Evolutionary conservation across 2,329 filamentous ascomycete genomes (phyloP).

Genomic region (Colletotrichum horii): DNA sequence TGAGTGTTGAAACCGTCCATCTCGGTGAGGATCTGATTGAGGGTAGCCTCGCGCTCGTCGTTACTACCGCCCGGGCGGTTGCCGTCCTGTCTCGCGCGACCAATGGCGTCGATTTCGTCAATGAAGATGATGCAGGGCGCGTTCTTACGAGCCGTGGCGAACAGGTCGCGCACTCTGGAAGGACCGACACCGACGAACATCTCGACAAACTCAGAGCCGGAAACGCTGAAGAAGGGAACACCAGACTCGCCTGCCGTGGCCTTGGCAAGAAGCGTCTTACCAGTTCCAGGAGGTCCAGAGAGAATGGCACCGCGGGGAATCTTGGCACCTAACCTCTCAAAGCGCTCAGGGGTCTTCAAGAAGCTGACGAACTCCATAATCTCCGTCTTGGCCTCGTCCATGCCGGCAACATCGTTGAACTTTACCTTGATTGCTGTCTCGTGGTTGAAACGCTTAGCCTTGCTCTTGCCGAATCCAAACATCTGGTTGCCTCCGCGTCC

Average conservation of each 20-base stretch:
- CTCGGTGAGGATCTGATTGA: conserved; percentile 98
- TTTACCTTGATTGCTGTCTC: conserved; percentile 97
- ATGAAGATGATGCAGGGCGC: conserved; percentile 99
- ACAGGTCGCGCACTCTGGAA: conserved; percentile 92
- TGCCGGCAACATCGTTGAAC: conserved; percentile 94
- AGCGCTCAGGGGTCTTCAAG: conserved; percentile 89
- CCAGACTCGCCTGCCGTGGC: conserved; percentile 96
- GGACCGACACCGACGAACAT: conserved; percentile 99
- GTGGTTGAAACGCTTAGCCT: conserved; percentile 96
- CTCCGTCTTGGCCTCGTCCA: conserved; percentile 97
- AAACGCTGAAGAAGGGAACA: conserved; percentile 98
- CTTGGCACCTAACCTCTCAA: conserved; percentile 94
- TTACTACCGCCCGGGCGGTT: conserved; percentile 74
- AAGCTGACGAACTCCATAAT: conserved; percentile 99
- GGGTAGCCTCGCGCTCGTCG: conserved; percentile 93
- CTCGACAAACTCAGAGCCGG: conserved; percentile 97
- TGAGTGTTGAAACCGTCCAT: conserved; percentile 99
- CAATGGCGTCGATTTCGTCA: conserved; percentile 98
- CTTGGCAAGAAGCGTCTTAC: conserved; percentile 97
- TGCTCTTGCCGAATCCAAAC: conserved; percentile 95
- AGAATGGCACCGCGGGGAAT: conserved; percentile 97
- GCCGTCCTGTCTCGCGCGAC: conserved; percentile 83
- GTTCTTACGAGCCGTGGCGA: conserved; percentile 92
- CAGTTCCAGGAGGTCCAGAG: conserved; percentile 95
- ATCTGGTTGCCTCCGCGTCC: conserved; percentile 77